Evolutionary conservation across 371 early-diverging fungal genomes (phyloP), one percentile per base, ranked within the genome.

Genomic region (Mucor sp.): DNA sequence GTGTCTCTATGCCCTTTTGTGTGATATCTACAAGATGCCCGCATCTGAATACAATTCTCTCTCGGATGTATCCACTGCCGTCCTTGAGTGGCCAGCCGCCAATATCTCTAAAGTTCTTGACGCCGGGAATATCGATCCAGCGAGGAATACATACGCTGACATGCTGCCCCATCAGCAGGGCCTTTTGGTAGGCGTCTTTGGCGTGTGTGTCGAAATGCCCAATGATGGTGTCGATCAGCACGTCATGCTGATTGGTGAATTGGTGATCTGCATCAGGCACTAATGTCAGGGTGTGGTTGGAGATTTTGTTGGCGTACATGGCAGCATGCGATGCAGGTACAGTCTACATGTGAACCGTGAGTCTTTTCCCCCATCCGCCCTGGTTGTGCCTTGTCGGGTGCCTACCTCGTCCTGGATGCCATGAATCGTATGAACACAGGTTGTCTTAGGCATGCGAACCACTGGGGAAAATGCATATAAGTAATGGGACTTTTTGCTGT

Each of bases 31-130:
- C 80, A 9, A 85, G 66, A 62, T 83, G 74, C 21, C 80, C 84
- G 57, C 79, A 77, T 68, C 84, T 70, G 65, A 83, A 83, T n/a
- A 81, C 67, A 58, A 64, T 76, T 63, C 84, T 66, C 60, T 77
- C 75, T 41, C 80, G 72, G 62, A 83, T 73, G 68, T 80, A 79
- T 39, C 76, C 81, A 43, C 62, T 72, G 14, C 81, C 78, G 64
- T 76, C 76, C n/a, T 71, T 71, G 9, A 79, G 25, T 32, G 76
- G 70, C 75, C 78, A 83, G 6, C 84, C 87, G 37, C 88, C 88
- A 23, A 85, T 68, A 63, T 85, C 87, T 65, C 88, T 78, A 65
- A 88, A 86, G 60, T 88, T 88, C 56, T 77, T 77, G 35, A 88
- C 85, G 9, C 88, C 88, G 17, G 83, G 84, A 6, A 88, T 77